Percentiles rank a stretch among this genome's conserved stretches.
These are phyloP conservation scores for Metrosideros polymorpha DNA, from an alignment of 441 rosid genomes.

Conservation along the genomic window DNA sequence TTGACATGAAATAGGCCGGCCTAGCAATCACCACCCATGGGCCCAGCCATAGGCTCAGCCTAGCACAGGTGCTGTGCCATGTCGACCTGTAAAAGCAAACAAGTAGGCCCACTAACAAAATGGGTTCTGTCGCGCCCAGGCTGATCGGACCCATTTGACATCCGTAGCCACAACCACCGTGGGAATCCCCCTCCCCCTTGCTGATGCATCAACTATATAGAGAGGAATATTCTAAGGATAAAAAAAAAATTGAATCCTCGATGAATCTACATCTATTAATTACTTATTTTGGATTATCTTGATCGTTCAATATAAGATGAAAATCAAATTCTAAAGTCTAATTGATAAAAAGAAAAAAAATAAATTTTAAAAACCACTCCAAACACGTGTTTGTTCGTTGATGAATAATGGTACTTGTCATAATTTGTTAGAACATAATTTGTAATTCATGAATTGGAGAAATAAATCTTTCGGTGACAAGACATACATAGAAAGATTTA, in stretches of 20 bases:
- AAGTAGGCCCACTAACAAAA: background rate
- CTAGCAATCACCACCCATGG: background rate
- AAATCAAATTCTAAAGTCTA: background rate
- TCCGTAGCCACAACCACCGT: too few relatives aligned
- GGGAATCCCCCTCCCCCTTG: too few relatives aligned
- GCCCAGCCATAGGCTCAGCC: background rate
- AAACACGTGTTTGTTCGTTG: background rate
- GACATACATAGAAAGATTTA: background rate
- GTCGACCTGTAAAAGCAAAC: too few relatives aligned
- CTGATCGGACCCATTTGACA: background rate
- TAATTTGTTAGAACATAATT: background rate
- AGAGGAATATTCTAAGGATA: background rate
- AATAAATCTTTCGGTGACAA: background rate
- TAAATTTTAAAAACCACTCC: background rate
- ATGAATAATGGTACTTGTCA: background rate
- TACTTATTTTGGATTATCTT: background rate
- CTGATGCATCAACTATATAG: background rate
- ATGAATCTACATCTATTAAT: background rate
- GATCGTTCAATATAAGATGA: fast-evolving
- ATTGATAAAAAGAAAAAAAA: background rate
- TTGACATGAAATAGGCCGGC: background rate
- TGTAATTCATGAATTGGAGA: background rate
- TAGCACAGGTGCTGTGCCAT: too few relatives aligned
- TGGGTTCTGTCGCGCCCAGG: background rate
- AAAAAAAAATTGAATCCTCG: background rate